phyloP scores from a whole-genome alignment of 306 rosid genomes.

The Prunus dulcis region DNA sequence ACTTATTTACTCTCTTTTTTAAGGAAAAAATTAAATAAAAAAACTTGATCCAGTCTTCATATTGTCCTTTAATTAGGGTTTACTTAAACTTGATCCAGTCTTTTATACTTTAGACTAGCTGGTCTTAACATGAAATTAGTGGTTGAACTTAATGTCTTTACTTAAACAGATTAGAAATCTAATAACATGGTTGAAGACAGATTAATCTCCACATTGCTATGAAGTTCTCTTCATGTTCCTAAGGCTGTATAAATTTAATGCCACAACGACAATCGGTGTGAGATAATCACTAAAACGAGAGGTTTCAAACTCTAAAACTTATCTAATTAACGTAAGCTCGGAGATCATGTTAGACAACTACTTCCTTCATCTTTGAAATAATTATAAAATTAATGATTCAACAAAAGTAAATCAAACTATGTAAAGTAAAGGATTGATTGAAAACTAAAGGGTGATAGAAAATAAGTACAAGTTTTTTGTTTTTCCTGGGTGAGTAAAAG shows the following conservation, averaged over 20 bases:
- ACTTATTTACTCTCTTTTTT: too few species aligned
- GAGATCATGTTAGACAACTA: too few species aligned
- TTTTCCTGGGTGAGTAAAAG: neutral
- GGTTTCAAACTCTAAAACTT: too few species aligned
- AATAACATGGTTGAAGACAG: neutral
- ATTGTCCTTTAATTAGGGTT: too few species aligned
- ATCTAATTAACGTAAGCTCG: too few species aligned
- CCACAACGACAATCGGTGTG: too few species aligned
- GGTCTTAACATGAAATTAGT: neutral
- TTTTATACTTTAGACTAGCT: neutral
- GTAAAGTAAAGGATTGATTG: neutral
- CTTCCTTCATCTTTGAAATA: too few species aligned
- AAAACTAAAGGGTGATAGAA: neutral
- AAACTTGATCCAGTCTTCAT: too few species aligned
- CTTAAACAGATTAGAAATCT: neutral
- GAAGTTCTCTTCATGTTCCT: neutral
- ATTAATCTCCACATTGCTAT: neutral
- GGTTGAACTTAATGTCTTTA: neutral
- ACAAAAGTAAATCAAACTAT: neutral
- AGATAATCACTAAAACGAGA: too few species aligned
- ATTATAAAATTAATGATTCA: neutral
- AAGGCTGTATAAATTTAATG: too few species aligned
- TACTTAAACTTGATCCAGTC: too few species aligned
- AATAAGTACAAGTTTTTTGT: neutral
- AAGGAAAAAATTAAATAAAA: too few species aligned